Evolutionary conservation across 108 stramenopile species (phyloP), one percentile per base, ranked within the genome.

Genomic region (Fragilaria crotonensis): DNA sequence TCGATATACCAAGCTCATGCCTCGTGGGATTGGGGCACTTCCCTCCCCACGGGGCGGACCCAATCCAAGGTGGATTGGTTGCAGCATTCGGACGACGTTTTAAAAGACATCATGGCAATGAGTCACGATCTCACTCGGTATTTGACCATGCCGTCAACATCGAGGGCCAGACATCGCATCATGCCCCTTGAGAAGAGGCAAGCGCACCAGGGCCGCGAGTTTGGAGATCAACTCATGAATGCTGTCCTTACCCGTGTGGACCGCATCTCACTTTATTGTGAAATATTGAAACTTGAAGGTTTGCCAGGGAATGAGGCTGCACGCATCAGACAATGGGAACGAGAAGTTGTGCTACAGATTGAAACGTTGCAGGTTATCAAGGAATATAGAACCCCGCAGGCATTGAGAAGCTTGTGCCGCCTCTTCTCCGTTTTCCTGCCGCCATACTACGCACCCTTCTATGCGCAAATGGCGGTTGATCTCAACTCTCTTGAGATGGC

Each of bases 361-460:
- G 89, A 90, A 41, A 71, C 71, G 25, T 27, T 85, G 57, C 57
- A 80, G 18, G 68, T 84, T 65, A 76, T 86, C 62, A 90, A 90
- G 57, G 66, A 51, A 9, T 90, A 90, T 48, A 78, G 89, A 21
- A 90, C 89, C 9, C 89, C 89, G 20, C 83, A 85, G 52, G 83
- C 81, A 2, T 41, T 90, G 25, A 57, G 89, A 45, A 73, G 80
- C 45, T 90, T 90, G 56, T 80, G 70, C 11, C 55, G 85, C 28
- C 31, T 90, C 2, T 90, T 85, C 54, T 84, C 89, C 3, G 77
- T 84, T 0, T 84, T 90, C 49, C 83, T 80, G 33, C 78, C 81
- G 31, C 85, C 89, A 0, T 78, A 72, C 23, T 90, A 76, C 63
- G 85, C 80, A 19, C 27, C 25, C 19, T 21, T 56, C n/a, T 21